phyloP scores from a whole-genome alignment of 2,329 filamentous ascomycete genomes.

The Trichoderma asperellum region DNA sequence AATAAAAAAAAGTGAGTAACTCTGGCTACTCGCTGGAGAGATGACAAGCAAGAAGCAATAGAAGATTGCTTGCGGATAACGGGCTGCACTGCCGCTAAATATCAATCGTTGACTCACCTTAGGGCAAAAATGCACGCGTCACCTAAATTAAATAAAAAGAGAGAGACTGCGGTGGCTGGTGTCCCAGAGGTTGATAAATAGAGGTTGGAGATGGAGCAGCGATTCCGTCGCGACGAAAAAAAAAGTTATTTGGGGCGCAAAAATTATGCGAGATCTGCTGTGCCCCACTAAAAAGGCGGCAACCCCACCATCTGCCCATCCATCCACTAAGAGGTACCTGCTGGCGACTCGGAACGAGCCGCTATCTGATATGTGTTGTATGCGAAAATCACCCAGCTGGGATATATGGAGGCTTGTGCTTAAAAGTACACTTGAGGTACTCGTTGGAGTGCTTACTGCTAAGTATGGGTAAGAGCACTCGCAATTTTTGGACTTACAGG shows the following conservation, averaged over 20 bases:
- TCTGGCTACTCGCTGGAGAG: neutral
- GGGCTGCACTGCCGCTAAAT: neutral
- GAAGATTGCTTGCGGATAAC: neutral
- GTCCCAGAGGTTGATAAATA: slow-evolving; percentile 26
- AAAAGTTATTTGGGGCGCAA: slow-evolving; percentile 29
- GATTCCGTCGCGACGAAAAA: slow-evolving; percentile 26
- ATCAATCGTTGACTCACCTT: slow-evolving; percentile 7
- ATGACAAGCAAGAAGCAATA: neutral
- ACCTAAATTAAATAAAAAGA: neutral
- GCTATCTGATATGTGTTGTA: neutral
- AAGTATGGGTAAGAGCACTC: neutral
- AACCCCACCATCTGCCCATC: slow-evolving; percentile 23
- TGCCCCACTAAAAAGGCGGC: slow-evolving; percentile 22
- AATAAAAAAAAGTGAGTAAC: slow-evolving; percentile 16
- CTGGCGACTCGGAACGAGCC: slow-evolving; percentile 1
- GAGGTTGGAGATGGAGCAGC: slow-evolving; percentile 30
- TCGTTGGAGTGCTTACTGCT: neutral
- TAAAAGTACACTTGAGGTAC: neutral
- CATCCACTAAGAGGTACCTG: slow-evolving; percentile 1
- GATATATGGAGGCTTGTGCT: neutral
- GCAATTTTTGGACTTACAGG: neutral
- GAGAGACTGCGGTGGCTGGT: neutral
- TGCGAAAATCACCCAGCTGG: neutral
- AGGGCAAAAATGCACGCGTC: neutral
- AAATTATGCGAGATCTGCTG: slow-evolving; percentile 29